Conservation (phyloP, 352 stramenopile genomes). For the Peronosclerospora sorghi region DNA sequence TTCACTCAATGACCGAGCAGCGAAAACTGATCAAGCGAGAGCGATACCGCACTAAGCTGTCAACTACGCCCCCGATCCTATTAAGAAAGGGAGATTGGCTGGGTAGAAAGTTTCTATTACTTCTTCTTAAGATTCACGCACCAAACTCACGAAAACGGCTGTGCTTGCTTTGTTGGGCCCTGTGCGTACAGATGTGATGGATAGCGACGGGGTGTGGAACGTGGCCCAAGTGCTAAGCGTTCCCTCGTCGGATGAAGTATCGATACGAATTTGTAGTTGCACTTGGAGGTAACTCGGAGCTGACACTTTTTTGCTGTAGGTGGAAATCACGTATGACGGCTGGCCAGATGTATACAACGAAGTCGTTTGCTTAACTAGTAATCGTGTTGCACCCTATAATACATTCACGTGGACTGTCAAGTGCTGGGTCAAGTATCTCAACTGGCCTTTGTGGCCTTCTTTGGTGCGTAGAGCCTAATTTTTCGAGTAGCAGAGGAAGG, state of each 20-base stretch:
- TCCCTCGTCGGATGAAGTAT: conserved; percentile 13
- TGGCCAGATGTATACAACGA: conserved; percentile 52
- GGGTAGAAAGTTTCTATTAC: conserved; percentile 1
- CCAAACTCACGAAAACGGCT: background rate
- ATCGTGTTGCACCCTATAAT: conserved; percentile 58
- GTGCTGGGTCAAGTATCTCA: conserved; percentile 73
- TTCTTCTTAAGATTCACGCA: background rate
- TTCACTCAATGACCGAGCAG: no score
- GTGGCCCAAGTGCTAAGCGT: conserved; percentile 38
- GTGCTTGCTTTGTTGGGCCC: background rate
- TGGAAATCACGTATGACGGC: conserved; percentile 61
- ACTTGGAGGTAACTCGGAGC: background rate
- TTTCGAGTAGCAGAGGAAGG: background rate
- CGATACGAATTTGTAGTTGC: background rate
- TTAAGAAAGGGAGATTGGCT: conserved; percentile 22
- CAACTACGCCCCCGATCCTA: background rate
- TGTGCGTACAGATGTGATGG: conserved; percentile 39
- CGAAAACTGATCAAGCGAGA: no score
- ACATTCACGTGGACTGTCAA: conserved; percentile 73
- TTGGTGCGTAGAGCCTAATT: conserved; percentile 23
- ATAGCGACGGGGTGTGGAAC: conserved; percentile 57
- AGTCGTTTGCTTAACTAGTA: conserved; percentile 37
- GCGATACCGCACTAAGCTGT: background rate
- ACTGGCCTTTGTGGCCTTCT: conserved; percentile 66
- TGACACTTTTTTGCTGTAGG: conserved; percentile 15